phyloP scores from a whole-genome alignment of 2,329 filamentous ascomycete species.

The Fusarium sp. region DNA sequence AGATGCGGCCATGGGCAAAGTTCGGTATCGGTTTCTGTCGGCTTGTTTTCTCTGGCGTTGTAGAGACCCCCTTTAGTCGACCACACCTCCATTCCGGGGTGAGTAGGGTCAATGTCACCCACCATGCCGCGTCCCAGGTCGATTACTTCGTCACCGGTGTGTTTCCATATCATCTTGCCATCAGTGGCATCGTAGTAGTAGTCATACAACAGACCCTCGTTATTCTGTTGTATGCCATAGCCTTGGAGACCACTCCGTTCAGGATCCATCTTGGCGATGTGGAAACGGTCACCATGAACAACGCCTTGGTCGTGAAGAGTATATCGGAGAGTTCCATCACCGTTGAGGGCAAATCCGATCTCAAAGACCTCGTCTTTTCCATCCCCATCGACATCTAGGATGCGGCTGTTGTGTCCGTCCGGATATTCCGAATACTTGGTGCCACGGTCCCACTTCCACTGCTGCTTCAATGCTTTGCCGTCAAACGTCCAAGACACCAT shows the following conservation, averaged over 20 bases:
- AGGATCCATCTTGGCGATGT: constrained; percentile 39
- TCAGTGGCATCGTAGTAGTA: constrained; percentile 38
- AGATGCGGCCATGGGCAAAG: constrained; percentile 23
- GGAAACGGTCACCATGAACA: constrained; percentile 35
- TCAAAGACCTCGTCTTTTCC: constrained; percentile 33
- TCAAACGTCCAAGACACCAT: constrained; percentile 32
- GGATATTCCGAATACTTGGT: constrained; percentile 11
- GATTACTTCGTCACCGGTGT: neutral
- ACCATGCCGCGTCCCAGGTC: constrained; percentile 34
- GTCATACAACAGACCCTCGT: constrained; percentile 28
- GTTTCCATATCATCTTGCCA: constrained; percentile 31
- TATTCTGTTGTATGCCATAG: constrained; percentile 34
- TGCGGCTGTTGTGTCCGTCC: constrained; percentile 38
- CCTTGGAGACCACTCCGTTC: constrained; percentile 31
- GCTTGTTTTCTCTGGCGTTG: constrained; percentile 23
- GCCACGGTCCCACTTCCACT: constrained; percentile 36
- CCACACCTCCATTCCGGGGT: constrained; percentile 35
- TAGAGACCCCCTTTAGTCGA: constrained; percentile 31
- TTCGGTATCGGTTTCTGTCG: constrained; percentile 5
- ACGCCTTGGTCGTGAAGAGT: constrained; percentile 25
- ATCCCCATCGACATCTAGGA: constrained; percentile 35
- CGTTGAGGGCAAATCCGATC: constrained; percentile 38
- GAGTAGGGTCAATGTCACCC: constrained; percentile 36
- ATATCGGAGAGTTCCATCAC: constrained; percentile 33
- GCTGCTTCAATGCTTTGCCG: constrained; percentile 16